A percentile compares a stretch with the other conserved stretches of the same genome.
Conservation (phyloP, 257 asterid species). For the Leptodermis oblonga region DNA sequence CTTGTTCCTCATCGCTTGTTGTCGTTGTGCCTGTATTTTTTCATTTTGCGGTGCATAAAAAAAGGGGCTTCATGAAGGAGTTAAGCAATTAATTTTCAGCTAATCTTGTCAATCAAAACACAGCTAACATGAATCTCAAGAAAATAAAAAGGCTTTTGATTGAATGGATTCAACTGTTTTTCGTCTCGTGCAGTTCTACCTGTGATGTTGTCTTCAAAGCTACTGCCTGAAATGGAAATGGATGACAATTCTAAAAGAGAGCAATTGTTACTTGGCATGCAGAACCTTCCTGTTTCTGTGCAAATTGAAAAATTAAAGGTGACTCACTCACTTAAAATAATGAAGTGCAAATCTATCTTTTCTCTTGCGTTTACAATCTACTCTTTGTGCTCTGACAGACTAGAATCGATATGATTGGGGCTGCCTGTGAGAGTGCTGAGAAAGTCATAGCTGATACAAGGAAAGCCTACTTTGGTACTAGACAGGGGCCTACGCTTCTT, state of each 20-base stretch:
- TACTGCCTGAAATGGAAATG: conserved; percentile 92
- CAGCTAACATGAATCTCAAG: background rate
- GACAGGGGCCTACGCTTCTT: conserved; percentile 85
- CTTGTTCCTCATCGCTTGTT: background rate
- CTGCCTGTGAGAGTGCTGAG: conserved; percentile 97
- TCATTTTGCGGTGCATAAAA: too few relatives aligned
- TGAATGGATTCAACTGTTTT: background rate
- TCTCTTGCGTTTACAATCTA: conserved; percentile 13
- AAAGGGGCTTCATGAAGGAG: background rate
- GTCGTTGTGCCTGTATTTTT: too few relatives aligned
- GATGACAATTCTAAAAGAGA: conserved; percentile 83
- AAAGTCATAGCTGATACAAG: conserved; percentile 92
- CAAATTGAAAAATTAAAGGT: conserved; percentile 91
- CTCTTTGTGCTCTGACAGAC: conserved; percentile 38
- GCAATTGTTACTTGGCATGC: conserved; percentile 85
- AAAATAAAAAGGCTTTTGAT: background rate
- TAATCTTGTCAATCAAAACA: background rate
- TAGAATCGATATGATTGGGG: conserved; percentile 86
- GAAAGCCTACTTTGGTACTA: conserved; percentile 76
- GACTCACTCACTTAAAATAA: conserved; percentile 1
- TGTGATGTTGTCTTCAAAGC: conserved; percentile 94
- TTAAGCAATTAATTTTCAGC: background rate
- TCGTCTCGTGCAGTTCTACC: conserved; percentile 68
- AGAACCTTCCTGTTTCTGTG: conserved; percentile 60
- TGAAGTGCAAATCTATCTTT: background rate